phyloP scores from a whole-genome alignment of 495 filamentous ascomycete species.

The Daldinia caldariorum region DNA sequence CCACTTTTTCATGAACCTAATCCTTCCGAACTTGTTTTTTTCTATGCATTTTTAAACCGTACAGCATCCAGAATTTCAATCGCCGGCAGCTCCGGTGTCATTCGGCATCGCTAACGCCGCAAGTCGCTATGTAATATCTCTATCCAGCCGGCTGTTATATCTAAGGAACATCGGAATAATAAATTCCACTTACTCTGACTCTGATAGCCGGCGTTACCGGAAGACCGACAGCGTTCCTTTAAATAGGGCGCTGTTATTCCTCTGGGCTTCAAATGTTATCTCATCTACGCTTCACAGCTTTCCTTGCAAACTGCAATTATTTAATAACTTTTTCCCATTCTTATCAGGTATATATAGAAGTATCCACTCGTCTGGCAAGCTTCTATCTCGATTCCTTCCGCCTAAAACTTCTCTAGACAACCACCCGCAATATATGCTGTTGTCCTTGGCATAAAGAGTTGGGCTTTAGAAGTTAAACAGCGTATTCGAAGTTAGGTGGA shows the following conservation, averaged over 20 bases:
- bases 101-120: conserved; percentile 40
- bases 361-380: not conserved
- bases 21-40: not conserved
- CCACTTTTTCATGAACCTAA: not conserved
- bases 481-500: not conserved
- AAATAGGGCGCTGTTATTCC: not conserved
- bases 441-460: conserved; percentile 2
- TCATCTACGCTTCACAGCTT: not conserved
- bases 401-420: not conserved
- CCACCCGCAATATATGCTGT: not conserved
- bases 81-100: conserved; percentile 30
- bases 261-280: not conserved
- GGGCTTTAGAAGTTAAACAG: not conserved
- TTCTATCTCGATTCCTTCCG: not conserved
- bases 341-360: not conserved
- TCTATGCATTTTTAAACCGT: not conserved
- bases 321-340: not conserved
- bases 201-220: conserved; percentile 28
- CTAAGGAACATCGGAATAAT: conserved; percentile 20
- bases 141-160: conserved; percentile 12
- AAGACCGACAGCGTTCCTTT: conserved; percentile 8
- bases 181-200: conserved; percentile 4
- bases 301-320: not conserved
- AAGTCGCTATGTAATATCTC: conserved; percentile 19
- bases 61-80: conserved; percentile 21